Conservation (phyloP, 768 basidiomycete species). For the Pisolithus sp. region DNA sequence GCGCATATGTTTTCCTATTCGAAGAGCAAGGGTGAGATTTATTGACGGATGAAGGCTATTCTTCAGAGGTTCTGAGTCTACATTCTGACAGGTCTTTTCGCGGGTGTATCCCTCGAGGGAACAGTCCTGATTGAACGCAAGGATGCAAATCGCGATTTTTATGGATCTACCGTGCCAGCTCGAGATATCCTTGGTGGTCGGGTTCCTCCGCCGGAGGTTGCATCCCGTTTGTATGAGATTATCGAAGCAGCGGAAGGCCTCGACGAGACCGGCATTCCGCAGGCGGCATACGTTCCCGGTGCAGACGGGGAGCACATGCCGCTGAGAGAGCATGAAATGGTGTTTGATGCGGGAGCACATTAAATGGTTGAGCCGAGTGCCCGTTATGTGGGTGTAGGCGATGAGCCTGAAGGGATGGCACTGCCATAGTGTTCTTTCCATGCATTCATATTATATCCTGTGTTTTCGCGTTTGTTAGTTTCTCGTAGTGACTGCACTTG, state of each 20-base stretch:
- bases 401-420: no score
- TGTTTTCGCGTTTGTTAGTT: no score
- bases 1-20: slow-evolving; percentile 98
- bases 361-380: slow-evolving; percentile 1
- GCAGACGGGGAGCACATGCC: slow-evolving; percentile 53
- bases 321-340: slow-evolving; percentile 42
- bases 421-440: no score
- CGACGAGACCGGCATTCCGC: slow-evolving; percentile 78
- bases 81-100: slow-evolving; percentile 68
- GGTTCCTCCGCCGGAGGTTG: slow-evolving; percentile 97
- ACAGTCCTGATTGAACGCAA: slow-evolving; percentile 92
- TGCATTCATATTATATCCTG: no score
- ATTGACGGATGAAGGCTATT: no score
- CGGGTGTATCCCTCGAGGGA: slow-evolving; percentile 90
- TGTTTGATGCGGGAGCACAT: slow-evolving; percentile 69
- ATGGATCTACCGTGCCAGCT: slow-evolving; percentile 85
- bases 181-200: slow-evolving; percentile 87
- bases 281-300: slow-evolving; percentile 72
- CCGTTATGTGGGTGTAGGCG: no score
- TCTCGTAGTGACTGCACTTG: no score
- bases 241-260: slow-evolving; percentile 94
- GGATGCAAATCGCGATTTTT: slow-evolving; percentile 95
- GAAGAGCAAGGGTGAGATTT: slow-evolving; percentile 76
- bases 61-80: background rate
- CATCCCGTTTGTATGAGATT: slow-evolving; percentile 86